Evolutionary conservation across 2,329 filamentous ascomycete species (phyloP).

Genomic region (Apiospora marii): DNA sequence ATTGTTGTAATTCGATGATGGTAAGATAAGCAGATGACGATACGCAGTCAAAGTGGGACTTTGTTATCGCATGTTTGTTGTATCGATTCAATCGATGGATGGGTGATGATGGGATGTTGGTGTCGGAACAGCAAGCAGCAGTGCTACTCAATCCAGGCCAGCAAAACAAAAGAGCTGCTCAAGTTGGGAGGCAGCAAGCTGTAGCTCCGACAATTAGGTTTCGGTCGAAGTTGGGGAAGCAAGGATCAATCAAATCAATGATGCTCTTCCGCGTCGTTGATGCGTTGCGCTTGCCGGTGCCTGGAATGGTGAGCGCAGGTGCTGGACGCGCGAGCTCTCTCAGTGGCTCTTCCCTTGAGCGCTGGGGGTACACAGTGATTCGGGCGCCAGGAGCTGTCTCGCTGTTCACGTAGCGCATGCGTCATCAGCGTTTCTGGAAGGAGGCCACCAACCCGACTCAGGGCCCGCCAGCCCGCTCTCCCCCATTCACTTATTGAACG

Average conservation of each 20-base stretch:
- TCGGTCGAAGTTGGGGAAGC: slow-evolving; percentile 16
- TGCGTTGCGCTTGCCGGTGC: background rate
- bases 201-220: slow-evolving; percentile 19
- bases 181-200: background rate
- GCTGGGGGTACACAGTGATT: background rate
- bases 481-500: background rate
- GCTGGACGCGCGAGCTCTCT: background rate
- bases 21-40: slow-evolving; percentile 20
- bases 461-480: background rate
- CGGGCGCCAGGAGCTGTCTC: background rate
- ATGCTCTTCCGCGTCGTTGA: background rate
- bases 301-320: background rate
- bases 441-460: background rate
- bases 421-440: slow-evolving; percentile 18
- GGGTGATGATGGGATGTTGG: slow-evolving; percentile 11
- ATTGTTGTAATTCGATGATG: background rate
- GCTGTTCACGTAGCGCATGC: background rate
- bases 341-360: background rate
- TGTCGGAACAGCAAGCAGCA: background rate
- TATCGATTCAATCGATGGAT: slow-evolving; percentile 11
- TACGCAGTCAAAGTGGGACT: slow-evolving; percentile 1
- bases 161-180: background rate
- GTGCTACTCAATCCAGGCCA: background rate
- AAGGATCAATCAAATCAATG: slow-evolving; percentile 16
- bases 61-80: background rate